These are phyloP conservation scores for Phaffia australis DNA, from an alignment of 768 basidiomycete species.

Conservation along the genomic window DNA sequence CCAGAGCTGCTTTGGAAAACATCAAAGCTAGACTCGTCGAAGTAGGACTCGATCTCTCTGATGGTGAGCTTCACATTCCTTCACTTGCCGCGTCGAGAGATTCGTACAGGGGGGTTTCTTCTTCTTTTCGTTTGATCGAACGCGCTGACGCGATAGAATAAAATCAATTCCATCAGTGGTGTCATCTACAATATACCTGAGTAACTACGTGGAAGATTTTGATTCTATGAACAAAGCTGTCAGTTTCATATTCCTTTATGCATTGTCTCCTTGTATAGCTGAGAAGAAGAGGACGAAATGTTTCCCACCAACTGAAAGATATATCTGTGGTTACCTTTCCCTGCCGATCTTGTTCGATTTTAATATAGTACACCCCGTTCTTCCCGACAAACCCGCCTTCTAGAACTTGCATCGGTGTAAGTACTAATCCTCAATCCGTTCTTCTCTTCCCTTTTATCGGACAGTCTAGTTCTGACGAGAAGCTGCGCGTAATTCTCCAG, in stretches of 20 bases:
- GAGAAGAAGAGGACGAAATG: too few species aligned
- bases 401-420: constrained; percentile 21
- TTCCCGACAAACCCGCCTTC: constrained; percentile 5
- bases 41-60: constrained; percentile 13
- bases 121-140: not conserved
- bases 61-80: constrained; percentile 5
- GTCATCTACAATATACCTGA: constrained; percentile 19
- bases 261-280: too few species aligned
- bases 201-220: constrained; percentile 18
- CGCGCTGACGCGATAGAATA: not conserved
- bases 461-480: too few species aligned
- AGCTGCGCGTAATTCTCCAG: not conserved
- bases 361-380: constrained; percentile 3
- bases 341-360: too few species aligned
- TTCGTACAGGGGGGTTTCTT: too few species aligned
- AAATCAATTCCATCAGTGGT: constrained; percentile 1
- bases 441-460: not conserved
- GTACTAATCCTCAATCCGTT: not conserved
- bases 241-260: too few species aligned
- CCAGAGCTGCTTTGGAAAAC: constrained; percentile 12
- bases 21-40: constrained; percentile 15
- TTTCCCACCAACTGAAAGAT: too few species aligned
- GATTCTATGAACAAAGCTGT: constrained; percentile 14
- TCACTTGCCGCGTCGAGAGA: not conserved
- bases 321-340: too few species aligned